phyloP scores from a whole-genome alignment of 1,284 basidiomycete species.

The Cystobasidium slooffiae region DNA sequence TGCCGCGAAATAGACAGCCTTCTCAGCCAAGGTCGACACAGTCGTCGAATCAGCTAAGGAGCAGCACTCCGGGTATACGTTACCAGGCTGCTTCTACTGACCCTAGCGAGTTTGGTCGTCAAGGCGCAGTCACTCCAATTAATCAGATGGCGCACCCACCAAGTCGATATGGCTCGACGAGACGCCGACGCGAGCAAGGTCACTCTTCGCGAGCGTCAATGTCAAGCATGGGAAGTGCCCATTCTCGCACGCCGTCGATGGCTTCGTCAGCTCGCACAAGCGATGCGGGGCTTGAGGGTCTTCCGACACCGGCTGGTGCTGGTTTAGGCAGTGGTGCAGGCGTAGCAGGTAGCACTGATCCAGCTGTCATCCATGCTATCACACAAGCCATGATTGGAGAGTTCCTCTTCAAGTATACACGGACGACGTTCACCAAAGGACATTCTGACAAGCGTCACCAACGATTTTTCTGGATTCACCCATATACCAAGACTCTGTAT shows the following conservation, averaged over 20 bases:
- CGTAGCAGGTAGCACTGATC: constrained; percentile 69
- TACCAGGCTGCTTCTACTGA: constrained; percentile 40
- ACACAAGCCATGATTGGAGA: constrained; percentile 99
- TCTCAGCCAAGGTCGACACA: constrained; percentile 7
- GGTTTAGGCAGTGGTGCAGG: constrained; percentile 15
- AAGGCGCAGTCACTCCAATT: constrained; percentile 33
- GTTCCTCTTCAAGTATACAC: constrained; percentile 97
- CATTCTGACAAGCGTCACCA: constrained; percentile 88
- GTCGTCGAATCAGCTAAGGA: constrained; percentile 27
- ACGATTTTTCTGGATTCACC: constrained; percentile 99
- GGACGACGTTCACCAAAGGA: constrained; percentile 86
- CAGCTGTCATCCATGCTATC: constrained; percentile 87
- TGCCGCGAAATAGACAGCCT: constrained; percentile 24
- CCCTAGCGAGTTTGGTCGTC: constrained; percentile 29
- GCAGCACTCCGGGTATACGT: constrained; percentile 14
- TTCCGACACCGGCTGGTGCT: constrained; percentile 8
- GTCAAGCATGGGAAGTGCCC: constrained; percentile 46
- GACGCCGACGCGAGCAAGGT: constrained; percentile 10
- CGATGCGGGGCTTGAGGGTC: constrained; percentile 49
- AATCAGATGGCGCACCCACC: constrained; percentile 42
- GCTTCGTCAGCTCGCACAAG: constrained; percentile 53
- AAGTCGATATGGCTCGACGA: constrained; percentile 22
- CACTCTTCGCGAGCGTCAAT: constrained; percentile 32
- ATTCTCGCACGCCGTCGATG: constrained; percentile 49
- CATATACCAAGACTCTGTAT: constrained; percentile 96